Percentiles rank a stretch among this genome's conserved stretches.
Conservation (phyloP, 2,329 filamentous ascomycete genomes). For the Fusarium scirpi region DNA sequence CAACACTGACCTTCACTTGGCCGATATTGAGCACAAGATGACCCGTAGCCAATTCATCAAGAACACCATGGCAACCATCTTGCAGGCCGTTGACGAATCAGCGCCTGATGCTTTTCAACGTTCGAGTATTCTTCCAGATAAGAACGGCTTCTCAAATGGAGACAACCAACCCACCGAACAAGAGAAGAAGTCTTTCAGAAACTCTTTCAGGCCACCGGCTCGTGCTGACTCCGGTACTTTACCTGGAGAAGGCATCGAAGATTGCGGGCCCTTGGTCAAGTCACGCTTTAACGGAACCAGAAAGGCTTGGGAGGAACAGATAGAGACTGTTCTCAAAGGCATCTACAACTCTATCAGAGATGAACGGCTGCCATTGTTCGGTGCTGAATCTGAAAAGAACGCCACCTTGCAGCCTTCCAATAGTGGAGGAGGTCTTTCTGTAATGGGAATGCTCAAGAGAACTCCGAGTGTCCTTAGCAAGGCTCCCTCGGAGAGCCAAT, state of each 20-base stretch:
- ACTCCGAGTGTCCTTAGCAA: conserved; percentile 94
- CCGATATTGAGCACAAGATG: conserved; percentile 97
- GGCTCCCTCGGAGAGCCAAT: conserved; percentile 83
- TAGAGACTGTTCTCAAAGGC: conserved; percentile 91
- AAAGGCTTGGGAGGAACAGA: conserved; percentile 86
- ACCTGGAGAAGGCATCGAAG: conserved; percentile 54
- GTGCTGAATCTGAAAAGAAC: conserved; percentile 67
- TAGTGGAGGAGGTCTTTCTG: conserved; percentile 76
- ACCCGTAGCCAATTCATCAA: conserved; percentile 93
- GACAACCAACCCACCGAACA: conserved; percentile 55
- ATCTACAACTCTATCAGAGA: conserved; percentile 92
- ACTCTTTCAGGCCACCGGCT: conserved; percentile 65
- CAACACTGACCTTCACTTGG: conserved; percentile 95
- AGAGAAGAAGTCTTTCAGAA: conserved; percentile 56
- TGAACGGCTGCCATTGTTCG: conserved; percentile 87
- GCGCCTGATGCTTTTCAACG: conserved; percentile 74
- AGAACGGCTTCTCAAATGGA: conserved; percentile 48
- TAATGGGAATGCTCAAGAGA: conserved; percentile 82
- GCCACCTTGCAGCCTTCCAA: conserved; percentile 57
- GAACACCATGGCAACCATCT: conserved; percentile 93
- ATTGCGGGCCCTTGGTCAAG: conserved; percentile 82
- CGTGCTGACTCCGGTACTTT: conserved; percentile 58
- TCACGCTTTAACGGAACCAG: conserved; percentile 79
- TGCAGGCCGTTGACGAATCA: conserved; percentile 79
- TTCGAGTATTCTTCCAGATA: conserved; percentile 66